These are phyloP conservation scores for Fusarium sp. DNA, from an alignment of 2,329 filamentous ascomycete genomes.

Conservation along the genomic window DNA sequence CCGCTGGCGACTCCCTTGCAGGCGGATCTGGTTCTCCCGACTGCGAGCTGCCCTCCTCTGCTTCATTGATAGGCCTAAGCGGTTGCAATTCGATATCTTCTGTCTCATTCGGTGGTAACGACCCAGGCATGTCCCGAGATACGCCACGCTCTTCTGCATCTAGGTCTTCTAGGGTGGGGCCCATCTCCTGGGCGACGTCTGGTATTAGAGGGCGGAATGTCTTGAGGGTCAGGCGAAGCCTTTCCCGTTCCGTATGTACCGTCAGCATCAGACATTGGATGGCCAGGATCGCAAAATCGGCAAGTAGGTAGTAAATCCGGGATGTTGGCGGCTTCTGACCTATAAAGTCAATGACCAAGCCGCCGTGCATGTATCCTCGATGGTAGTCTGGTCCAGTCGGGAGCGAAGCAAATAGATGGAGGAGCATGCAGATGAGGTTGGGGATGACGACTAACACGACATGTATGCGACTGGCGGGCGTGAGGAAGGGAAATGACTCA, in stretches of 20 bases:
- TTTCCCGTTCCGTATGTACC: conserved; percentile 71
- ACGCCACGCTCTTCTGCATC: conserved; percentile 70
- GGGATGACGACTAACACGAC: conserved; percentile 69
- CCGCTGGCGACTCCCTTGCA: conserved; percentile 40
- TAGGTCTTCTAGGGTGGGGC: conserved; percentile 59
- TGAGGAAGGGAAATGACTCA: conserved; percentile 65
- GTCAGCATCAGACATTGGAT: conserved; percentile 74
- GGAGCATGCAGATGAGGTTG: conserved; percentile 70
- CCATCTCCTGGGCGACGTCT: conserved; percentile 44
- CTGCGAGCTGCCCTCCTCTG: conserved; percentile 39
- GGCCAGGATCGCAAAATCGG: conserved; percentile 67
- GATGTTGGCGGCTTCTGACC: conserved; percentile 73
- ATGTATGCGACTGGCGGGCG: conserved; percentile 68
- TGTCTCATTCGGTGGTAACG: conserved; percentile 51
- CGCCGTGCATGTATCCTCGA: conserved; percentile 75
- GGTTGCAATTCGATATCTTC: conserved; percentile 62
- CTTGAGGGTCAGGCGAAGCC: conserved; percentile 62
- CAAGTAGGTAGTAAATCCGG: conserved; percentile 64
- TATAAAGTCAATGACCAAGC: conserved; percentile 75
- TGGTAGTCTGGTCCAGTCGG: conserved; percentile 70
- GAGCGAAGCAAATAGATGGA: conserved; percentile 68
- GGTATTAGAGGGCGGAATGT: conserved; percentile 52
- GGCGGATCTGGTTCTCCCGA: conserved; percentile 46
- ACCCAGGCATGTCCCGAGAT: conserved; percentile 53
- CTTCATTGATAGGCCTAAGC: conserved; percentile 39